A percentile compares a stretch with the other conserved stretches of the same genome.
Evolutionary conservation across 2,329 filamentous ascomycete species (phyloP).

Genomic region (Penicillium sp.): DNA sequence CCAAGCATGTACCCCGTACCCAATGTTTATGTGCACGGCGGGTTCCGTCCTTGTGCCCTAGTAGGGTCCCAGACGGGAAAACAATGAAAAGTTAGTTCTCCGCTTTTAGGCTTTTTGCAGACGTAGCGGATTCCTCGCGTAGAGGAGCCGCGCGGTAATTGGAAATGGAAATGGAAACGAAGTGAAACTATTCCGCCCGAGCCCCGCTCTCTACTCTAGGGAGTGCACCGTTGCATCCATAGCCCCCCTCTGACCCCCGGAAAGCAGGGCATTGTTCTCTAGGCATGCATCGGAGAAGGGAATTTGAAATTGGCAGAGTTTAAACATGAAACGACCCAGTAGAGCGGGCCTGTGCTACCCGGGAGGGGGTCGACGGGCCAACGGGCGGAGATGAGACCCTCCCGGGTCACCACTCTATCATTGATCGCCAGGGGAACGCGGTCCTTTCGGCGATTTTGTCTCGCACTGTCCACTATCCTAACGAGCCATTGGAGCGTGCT

Average conservation of each 20-base stretch:
- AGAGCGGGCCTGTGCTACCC: constrained; percentile 29
- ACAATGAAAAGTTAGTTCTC: constrained; percentile 15
- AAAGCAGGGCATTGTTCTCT: no score
- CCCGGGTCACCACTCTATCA: background rate
- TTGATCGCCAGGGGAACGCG: background rate
- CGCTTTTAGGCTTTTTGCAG: constrained; percentile 10
- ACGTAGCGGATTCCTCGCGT: constrained; percentile 14
- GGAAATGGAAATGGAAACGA: constrained; percentile 6
- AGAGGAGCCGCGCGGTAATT: constrained; percentile 21
- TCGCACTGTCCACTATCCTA: constrained; percentile 5
- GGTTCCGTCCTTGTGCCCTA: background rate
- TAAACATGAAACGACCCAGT: constrained; percentile 31
- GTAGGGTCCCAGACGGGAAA: background rate
- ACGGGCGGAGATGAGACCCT: constrained; percentile 15
- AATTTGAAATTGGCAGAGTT: background rate
- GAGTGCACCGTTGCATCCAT: background rate
- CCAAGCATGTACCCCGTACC: background rate
- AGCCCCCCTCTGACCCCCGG: no score
- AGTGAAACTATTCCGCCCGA: background rate
- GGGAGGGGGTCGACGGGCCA: constrained; percentile 20
- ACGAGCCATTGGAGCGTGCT: background rate
- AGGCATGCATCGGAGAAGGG: background rate
- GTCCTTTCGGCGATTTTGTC: background rate
- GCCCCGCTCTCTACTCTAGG: background rate
- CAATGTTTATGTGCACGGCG: background rate